Base-by-base conservation (phyloP, 2,329 filamentous ascomycete species). In the Neopestalotiopsis rosae region DNA sequence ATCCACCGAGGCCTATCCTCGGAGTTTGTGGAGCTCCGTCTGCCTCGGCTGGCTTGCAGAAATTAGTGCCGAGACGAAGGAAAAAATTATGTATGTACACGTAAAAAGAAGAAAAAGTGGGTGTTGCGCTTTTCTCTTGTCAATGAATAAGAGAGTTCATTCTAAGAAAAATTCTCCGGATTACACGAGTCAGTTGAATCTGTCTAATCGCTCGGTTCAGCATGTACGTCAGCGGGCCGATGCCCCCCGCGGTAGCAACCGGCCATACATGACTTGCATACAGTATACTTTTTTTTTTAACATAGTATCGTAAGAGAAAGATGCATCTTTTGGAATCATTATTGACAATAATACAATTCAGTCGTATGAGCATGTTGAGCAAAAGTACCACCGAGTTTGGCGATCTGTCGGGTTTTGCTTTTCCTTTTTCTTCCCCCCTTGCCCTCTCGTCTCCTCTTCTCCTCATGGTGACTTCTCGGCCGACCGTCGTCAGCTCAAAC, bases 81-180 rank as follows among this genome's bases (percentile, higher is more conserved):
- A 24, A 56, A 56, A 24, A 17, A 56, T 17, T 9, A 56, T 7
- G 13, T 24, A 28, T 28, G 24, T 28, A 28, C 24, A 28, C 24
- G 24, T 28, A 28, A 28, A 24, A 24, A 56, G 14, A 5, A 59
- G 5, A 5, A 62, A 62, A 34, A 34, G 59, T 30, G 59, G 30
- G 59, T 42, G 59, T 34, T 17, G 59, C 32, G 59, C 30, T 62
- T 40, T 17, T 34, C 32, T 38, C 34, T 7, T 20, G 32, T 62
- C 30, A 20, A 62, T 38, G n/a, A 40, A 20, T 13, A 62, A 34
- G 32, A 34, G 59, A 40, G 28, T 62, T 24, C 59, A 13, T 40
- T 62, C 59, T 62, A 62, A 24, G n/a, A 20, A 62, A 62, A 40
- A 34, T 62, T 62, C 59, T 62, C 59, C 59, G 59, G 30, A 38